Conservation (phyloP, 371 early-diverging fungal genomes). For the Mortierella sp. region DNA sequence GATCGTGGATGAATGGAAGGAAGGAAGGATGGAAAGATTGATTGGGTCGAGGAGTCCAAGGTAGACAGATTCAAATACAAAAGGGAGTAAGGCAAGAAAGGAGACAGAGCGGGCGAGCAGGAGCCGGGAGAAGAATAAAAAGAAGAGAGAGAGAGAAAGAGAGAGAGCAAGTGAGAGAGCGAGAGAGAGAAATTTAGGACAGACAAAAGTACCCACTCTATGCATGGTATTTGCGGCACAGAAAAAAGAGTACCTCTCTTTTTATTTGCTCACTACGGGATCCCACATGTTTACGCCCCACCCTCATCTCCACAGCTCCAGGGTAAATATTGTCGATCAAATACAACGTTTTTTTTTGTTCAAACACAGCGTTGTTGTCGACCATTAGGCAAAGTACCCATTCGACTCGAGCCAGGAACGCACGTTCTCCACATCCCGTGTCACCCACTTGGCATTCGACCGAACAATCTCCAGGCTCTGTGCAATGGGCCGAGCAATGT, state of each 20-base stretch:
- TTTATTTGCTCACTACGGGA: background rate
- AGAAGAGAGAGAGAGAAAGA: background rate
- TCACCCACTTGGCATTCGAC: conserved; percentile 82
- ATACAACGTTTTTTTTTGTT: too few species aligned
- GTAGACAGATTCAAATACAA: too few species aligned
- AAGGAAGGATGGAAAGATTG: too few species aligned
- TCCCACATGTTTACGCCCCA: too few species aligned
- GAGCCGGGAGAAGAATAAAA: background rate
- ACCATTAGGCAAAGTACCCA: conserved; percentile 40
- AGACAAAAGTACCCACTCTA: too few species aligned
- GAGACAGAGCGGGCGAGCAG: background rate
- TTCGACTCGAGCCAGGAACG: conserved; percentile 71
- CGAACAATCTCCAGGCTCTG: conserved; percentile 89
- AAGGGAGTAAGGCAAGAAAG: background rate
- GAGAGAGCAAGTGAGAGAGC: too few species aligned
- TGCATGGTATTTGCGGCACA: background rate
- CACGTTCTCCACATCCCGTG: conserved; percentile 78
- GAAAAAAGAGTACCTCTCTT: background rate
- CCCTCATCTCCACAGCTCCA: background rate
- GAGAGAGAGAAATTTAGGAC: too few species aligned
- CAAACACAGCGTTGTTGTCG: too few species aligned
- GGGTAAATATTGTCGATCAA: background rate
- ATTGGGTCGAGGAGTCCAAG: too few species aligned
- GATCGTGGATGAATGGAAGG: too few species aligned
- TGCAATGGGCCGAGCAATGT: conserved; percentile 77